A percentile compares a stretch with the other conserved stretches of the same genome.
Conservation (phyloP, 495 filamentous ascomycete species). For the Thermothielavioides terrestris region DNA sequence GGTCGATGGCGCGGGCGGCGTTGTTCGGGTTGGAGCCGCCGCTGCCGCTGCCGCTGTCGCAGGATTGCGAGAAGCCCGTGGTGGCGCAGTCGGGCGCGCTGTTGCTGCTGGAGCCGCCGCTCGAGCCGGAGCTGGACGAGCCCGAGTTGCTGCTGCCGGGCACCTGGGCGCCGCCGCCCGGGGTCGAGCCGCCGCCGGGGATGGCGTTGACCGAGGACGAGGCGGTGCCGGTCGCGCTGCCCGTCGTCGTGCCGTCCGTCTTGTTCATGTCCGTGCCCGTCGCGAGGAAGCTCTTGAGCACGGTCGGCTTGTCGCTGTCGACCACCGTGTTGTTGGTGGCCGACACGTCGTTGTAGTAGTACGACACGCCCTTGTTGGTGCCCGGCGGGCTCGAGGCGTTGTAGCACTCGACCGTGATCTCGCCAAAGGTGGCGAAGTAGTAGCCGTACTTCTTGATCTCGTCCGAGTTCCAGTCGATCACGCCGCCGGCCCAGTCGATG, state of each 20-base stretch:
- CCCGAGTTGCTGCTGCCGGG: slow-evolving; percentile 13
- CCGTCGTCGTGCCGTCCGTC: slow-evolving; percentile 26
- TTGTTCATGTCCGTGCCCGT: slow-evolving; percentile 65
- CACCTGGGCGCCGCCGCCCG: slow-evolving; percentile 1
- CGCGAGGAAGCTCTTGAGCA: slow-evolving; percentile 70
- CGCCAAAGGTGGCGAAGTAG: slow-evolving; percentile 75
- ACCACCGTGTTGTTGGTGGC: slow-evolving; percentile 69
- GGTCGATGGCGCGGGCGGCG: slow-evolving; percentile 30
- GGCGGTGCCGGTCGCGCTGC: slow-evolving; percentile 20
- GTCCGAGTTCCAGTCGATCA: slow-evolving; percentile 74
- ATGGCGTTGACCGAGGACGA: slow-evolving; percentile 22
- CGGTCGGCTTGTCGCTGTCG: slow-evolving; percentile 62
- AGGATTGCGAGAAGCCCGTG: slow-evolving; percentile 29
- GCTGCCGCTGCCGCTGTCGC: slow-evolving; percentile 10
- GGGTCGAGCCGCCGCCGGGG: slow-evolving; percentile 28
- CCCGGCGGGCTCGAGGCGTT: slow-evolving; percentile 51
- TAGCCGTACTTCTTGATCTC: slow-evolving; percentile 80
- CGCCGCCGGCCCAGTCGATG: slow-evolving; percentile 83
- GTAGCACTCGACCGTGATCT: slow-evolving; percentile 80
- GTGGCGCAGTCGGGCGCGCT: slow-evolving; percentile 14
- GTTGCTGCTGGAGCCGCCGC: slow-evolving; percentile 11
- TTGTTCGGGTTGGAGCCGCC: slow-evolving; percentile 20
- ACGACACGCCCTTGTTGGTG: slow-evolving; percentile 56
- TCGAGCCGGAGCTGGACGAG: slow-evolving; percentile 7
- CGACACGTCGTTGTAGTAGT: slow-evolving; percentile 58